These are phyloP conservation scores for Blumeria hordei DNA, from an alignment of 2,329 filamentous ascomycete species.

Conservation along the genomic window DNA sequence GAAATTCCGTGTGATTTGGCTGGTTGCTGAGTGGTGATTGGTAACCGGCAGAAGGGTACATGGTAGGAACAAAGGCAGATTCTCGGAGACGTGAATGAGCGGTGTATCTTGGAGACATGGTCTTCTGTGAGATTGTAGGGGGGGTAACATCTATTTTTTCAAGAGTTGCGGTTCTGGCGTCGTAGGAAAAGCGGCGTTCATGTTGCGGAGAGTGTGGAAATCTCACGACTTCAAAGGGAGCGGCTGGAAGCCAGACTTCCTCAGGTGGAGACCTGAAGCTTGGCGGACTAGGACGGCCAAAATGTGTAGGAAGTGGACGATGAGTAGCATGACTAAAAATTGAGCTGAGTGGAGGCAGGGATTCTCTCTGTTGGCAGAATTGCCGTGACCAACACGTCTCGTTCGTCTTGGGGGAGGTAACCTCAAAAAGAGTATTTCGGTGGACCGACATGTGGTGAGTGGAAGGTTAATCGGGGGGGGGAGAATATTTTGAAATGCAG, in stretches of 20 bases:
- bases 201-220: constrained; percentile 10
- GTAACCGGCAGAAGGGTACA: no score
- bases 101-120: constrained; percentile 5
- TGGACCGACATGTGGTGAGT: constrained; percentile 9
- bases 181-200: constrained; percentile 6
- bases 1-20: no score
- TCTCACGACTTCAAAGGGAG: constrained; percentile 10
- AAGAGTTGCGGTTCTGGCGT: constrained; percentile 8
- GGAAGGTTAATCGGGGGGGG: constrained; percentile 3
- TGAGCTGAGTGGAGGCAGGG: constrained; percentile 15
- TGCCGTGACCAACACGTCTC: constrained; percentile 3
- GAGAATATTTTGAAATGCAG: no score
- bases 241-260: constrained; percentile 10
- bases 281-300: constrained; percentile 12
- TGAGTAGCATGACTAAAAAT: constrained; percentile 11
- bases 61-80: constrained; percentile 4
- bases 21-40: no score
- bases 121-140: constrained; percentile 6
- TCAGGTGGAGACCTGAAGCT: constrained; percentile 11
- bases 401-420: constrained; percentile 2
- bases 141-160: constrained; percentile 10
- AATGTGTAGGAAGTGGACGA: constrained; percentile 10
- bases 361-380: constrained; percentile 9
- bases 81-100: constrained; percentile 9
- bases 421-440: constrained; percentile 5